Evolutionary conservation across 805 yeast species (phyloP).

Genomic region (Saturnispora quitensis): DNA sequence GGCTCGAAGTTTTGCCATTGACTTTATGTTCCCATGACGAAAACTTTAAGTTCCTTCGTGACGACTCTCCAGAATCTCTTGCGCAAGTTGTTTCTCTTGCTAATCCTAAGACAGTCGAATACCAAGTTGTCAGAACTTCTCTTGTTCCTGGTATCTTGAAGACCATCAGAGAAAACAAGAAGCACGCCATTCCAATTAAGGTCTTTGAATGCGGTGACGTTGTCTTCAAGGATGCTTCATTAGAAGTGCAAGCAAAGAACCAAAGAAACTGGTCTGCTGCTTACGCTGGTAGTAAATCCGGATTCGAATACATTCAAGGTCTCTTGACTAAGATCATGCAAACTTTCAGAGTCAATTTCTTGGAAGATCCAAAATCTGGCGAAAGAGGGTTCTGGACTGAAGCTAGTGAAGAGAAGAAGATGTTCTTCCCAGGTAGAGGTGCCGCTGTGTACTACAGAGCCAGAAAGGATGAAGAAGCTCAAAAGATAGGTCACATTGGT

Average conservation of each 20-base stretch:
- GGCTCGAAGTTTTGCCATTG: constrained; percentile 92
- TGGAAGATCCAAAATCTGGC: constrained; percentile 41
- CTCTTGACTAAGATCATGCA: constrained; percentile 91
- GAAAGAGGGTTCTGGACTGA: constrained; percentile 84
- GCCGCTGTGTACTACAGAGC: constrained; percentile 76
- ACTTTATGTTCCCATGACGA: constrained; percentile 96
- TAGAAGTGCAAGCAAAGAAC: constrained; percentile 83
- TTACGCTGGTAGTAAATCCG: constrained; percentile 89
- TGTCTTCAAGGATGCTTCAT: constrained; percentile 66
- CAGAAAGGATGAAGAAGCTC: constrained; percentile 45
- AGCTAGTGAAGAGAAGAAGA: constrained; percentile 54
- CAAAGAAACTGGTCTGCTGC: constrained; percentile 94
- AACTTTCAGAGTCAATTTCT: constrained; percentile 85
- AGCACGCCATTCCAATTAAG: constrained; percentile 87
- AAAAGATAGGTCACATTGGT: constrained; percentile 76
- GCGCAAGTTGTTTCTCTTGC: constrained; percentile 82
- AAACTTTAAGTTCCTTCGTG: constrained; percentile 80
- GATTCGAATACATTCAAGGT: constrained; percentile 93
- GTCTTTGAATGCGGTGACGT: constrained; percentile 96
- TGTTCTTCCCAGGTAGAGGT: constrained; percentile 96
- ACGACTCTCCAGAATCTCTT: constrained; percentile 39
- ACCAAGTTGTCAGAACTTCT: constrained; percentile 95
- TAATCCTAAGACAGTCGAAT: constrained; percentile 93
- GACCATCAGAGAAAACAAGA: constrained; percentile 92
- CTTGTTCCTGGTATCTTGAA: constrained; percentile 90